Conservation (phyloP, 2,329 filamentous ascomycete genomes). For the Gremmenia infestans region DNA sequence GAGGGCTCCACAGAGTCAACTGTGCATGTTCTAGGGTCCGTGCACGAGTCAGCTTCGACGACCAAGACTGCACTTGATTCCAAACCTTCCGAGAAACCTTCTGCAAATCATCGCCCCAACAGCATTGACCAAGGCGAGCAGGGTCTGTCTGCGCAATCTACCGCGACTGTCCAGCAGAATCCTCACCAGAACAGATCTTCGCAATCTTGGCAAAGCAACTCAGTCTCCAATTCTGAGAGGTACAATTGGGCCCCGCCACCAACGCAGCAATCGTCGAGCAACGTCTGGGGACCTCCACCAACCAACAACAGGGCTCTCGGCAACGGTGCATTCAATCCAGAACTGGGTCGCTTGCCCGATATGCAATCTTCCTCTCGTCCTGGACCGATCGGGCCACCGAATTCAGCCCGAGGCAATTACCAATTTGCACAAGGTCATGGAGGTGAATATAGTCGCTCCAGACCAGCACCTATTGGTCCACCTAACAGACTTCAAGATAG, state of each 20-base stretch:
- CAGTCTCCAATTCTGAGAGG: conserved; percentile 37
- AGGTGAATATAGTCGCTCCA: conserved; percentile 24
- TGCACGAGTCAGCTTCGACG: conserved; percentile 3
- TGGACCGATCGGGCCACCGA: conserved; percentile 33
- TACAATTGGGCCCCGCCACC: conserved; percentile 43
- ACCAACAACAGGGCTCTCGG: conserved; percentile 66
- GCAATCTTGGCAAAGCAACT: conserved; percentile 29
- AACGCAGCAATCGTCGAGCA: conserved; percentile 44
- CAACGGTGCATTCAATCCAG: conserved; percentile 70
- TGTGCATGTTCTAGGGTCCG: conserved; percentile 7
- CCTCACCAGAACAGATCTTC: conserved; percentile 20
- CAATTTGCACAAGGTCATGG: conserved; percentile 27
- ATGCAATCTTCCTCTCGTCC: conserved; percentile 27
- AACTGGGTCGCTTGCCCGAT: conserved; percentile 43
- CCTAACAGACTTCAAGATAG: conserved; percentile 23
- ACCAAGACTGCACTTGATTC: conserved; percentile 2
- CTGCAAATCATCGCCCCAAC: conserved; percentile 16
- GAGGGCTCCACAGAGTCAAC: conserved; percentile 10
- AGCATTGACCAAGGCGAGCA: conserved; percentile 23
- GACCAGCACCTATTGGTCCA: conserved; percentile 31
- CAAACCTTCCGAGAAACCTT: conserved; percentile 8
- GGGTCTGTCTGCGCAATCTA: conserved; percentile 33
- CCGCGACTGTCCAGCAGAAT: conserved; percentile 15
- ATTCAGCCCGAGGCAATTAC: conserved; percentile 21
- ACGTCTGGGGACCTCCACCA: conserved; percentile 68